Base-by-base conservation (phyloP, 2,329 filamentous ascomycete genomes). In the Colletotrichum melonis region DNA sequence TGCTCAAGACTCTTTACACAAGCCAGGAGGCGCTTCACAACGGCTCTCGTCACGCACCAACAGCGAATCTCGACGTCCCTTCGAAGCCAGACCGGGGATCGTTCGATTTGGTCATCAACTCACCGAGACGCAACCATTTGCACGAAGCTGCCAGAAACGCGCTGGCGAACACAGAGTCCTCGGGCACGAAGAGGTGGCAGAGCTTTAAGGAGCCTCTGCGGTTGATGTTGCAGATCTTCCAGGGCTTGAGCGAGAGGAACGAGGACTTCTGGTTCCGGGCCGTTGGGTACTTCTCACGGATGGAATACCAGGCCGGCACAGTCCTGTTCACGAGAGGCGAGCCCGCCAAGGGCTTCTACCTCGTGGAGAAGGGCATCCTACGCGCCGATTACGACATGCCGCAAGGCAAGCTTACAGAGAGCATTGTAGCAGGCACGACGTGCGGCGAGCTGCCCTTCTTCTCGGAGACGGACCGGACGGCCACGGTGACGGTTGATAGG, bases 371-470 rank as follows among this genome's bases (percentile, higher is more conserved):
- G 6, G 97, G 97, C 46, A 95, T 98, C 77, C 87, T 99, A 38
- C 91, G 95, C 19, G 95, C 94, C 3, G 95, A 98, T 78, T 98
- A 99, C 80, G 90, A 96, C 75, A 88, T 97, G 38, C 95, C 97
- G 1, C 97, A 98, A 80, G 97, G 97, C 0, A 90, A 89, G 77
- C 93, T 97, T 77, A 94, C 93, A 74, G 97, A 99, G 82, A 94
- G 94, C 78, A 98, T 98, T 67, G 93, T 98, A 1, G 94, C 95
- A 0, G 97, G 97, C 19, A 97, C 97, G 1, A 98, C 97, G 0
- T 98, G 96, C 78, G 97, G 97, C 46, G 97, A 99, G 84, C 84
- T 99, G 66, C 97, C 97, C 0, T 99, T 99, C 85, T 99, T 99
- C 84, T 95, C 93, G 3, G 94, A 97, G 79, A 98, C 96, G 1